Evolutionary conservation across 805 yeast species (phyloP).

Genomic region (Teunomyces stri): DNA sequence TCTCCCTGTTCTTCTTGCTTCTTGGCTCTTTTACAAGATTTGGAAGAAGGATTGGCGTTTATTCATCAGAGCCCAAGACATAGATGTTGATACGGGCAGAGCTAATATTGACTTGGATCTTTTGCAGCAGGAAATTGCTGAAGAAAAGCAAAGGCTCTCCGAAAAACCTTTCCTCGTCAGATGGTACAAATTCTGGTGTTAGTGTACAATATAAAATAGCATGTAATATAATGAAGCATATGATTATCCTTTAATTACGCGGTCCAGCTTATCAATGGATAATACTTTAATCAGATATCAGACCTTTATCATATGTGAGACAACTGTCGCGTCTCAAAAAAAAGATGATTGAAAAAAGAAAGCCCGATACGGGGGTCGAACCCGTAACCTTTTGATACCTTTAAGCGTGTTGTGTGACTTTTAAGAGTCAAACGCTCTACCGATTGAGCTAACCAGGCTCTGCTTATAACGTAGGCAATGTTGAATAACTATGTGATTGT

Average conservation of each 20-base stretch:
- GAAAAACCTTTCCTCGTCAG: constrained; percentile 25
- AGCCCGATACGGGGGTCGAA: constrained; percentile 20
- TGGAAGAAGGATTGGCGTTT: constrained; percentile 25
- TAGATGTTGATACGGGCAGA: constrained; percentile 37
- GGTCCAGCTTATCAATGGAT: too few relatives aligned
- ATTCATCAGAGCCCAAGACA: constrained; percentile 26
- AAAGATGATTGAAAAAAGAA: constrained; percentile 2
- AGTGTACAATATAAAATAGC: neutral
- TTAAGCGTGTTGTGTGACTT: neutral
- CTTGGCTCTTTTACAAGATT: constrained; percentile 31
- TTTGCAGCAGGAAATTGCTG: constrained; percentile 34
- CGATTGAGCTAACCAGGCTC: constrained; percentile 14
- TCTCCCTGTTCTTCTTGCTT: constrained; percentile 27
- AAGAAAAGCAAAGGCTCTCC: constrained; percentile 27
- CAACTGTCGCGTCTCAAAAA: neutral
- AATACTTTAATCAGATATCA: too few relatives aligned
- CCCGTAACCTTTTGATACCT: constrained; percentile 18
- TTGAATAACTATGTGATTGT: too few relatives aligned
- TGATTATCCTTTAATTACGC: neutral
- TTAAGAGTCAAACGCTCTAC: constrained; percentile 13
- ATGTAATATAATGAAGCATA: constrained; percentile 1
- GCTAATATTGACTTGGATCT: constrained; percentile 31
- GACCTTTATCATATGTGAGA: too few relatives aligned
- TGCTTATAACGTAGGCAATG: neutral
- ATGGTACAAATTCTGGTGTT: constrained; percentile 31